A percentile compares a stretch with the other conserved stretches of the same genome.
Evolutionary conservation across 768 basidiomycete genomes (phyloP).

Genomic region (Cystoderma amianthinum): DNA sequence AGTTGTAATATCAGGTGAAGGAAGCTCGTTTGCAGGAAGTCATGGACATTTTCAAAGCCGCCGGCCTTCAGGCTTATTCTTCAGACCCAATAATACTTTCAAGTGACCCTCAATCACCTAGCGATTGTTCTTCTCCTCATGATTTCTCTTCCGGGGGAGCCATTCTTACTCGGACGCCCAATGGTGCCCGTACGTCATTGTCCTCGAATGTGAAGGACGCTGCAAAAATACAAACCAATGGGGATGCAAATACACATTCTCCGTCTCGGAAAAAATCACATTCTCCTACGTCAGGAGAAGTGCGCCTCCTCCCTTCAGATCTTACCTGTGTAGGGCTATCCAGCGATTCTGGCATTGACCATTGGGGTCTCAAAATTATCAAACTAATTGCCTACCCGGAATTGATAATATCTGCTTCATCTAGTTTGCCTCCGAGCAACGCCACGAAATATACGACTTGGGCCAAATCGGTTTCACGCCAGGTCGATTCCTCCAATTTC

Average conservation of each 20-base stretch:
- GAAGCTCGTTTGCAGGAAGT: constrained; percentile 57
- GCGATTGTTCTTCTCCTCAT: constrained; percentile 17
- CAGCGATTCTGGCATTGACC: constrained; percentile 55
- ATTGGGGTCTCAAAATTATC: constrained; percentile 73
- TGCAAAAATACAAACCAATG: neutral
- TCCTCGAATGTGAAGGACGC: neutral
- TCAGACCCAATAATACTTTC: constrained; percentile 29
- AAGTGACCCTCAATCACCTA: constrained; percentile 3
- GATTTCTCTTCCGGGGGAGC: constrained; percentile 22
- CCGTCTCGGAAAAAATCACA: constrained; percentile 31
- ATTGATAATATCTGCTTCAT: constrained; percentile 37
- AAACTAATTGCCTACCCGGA: constrained; percentile 76
- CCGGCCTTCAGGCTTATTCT: constrained; percentile 63
- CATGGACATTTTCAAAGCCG: constrained; percentile 48
- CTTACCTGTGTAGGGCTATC: constrained; percentile 72
- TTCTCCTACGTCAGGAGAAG: constrained; percentile 52
- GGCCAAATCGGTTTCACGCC: neutral
- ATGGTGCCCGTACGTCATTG: constrained; percentile 15
- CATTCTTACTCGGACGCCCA: constrained; percentile 42
- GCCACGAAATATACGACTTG: neutral
- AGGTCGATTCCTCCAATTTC: too few relatives aligned
- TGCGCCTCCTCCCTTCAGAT: constrained; percentile 60
- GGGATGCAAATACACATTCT: neutral
- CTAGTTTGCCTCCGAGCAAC: neutral
- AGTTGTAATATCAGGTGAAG: constrained; percentile 62